phyloP scores from a whole-genome alignment of 2,329 filamentous ascomycete species.

The Fusarium sambucinum region DNA sequence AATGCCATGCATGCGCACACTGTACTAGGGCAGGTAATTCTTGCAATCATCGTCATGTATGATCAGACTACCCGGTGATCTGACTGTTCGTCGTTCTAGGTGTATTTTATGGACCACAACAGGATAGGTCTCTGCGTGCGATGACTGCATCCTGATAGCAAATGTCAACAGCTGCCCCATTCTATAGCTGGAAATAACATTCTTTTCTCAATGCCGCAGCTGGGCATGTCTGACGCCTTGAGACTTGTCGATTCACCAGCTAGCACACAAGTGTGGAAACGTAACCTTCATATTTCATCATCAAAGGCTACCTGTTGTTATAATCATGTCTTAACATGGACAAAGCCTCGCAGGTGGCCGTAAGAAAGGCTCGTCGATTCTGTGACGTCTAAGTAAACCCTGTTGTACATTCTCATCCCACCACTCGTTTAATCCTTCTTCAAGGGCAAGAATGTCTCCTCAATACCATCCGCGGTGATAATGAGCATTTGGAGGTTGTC shows the following conservation, averaged over 20 bases:
- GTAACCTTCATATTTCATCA: background rate
- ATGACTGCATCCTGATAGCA: background rate
- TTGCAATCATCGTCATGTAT: background rate
- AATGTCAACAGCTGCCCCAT: background rate
- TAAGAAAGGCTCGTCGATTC: constrained; percentile 41
- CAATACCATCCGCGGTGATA: constrained; percentile 87
- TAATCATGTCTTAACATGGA: constrained; percentile 10
- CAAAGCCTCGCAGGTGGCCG: background rate
- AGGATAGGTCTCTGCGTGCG: background rate
- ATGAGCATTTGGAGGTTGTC: constrained; percentile 96
- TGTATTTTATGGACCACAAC: background rate
- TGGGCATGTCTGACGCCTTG: background rate
- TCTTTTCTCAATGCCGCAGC: background rate
- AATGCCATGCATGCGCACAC: background rate
- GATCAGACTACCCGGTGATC: background rate
- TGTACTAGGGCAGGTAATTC: background rate
- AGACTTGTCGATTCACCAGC: background rate
- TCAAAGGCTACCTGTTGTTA: background rate
- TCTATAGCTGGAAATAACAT: background rate
- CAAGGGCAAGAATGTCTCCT: constrained; percentile 84
- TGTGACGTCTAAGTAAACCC: constrained; percentile 41
- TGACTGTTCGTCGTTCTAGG: background rate
- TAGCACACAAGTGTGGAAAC: background rate
- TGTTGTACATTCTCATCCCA: constrained; percentile 51
- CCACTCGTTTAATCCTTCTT: constrained; percentile 82